Evolutionary conservation across 179 eudicot genomes (phyloP), one percentile per base, ranked within the genome.

Genomic region (Beta corolliflora): DNA sequence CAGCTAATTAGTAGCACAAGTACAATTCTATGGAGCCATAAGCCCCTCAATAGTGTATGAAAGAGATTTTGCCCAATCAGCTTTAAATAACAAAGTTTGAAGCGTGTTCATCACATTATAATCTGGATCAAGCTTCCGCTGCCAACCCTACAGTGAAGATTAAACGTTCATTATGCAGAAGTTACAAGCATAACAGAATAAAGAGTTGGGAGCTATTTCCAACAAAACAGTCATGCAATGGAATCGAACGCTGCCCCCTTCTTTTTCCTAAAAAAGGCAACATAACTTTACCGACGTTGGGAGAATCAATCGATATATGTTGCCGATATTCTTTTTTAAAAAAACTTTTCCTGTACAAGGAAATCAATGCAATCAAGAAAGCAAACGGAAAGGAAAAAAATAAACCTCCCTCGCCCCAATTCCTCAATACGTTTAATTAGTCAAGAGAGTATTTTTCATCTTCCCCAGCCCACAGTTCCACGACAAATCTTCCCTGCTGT

Each of bases 111-210:
- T 93, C 81, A 93, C 88, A 83, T 93, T 86, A 9, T 93, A 93
- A 55, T 92, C 93, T 3, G 97, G 97, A 83, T 93, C 97, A 18
- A 93, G 93, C 88, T 93, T 93, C 83, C 97, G 87, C 73, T 93
- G 97, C 97, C 97, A 93, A 75, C 97, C 97, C 97, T 93, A 56
- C 81, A 85, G 67, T 1, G 45, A 25, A 69, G 18, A 31, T 50
- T 16, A 25, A 74, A 74, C 45, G 29, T 13, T 10, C 68, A 64
- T 29, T 23, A 12, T 19, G 29, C 65, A 25, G 18, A 25, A 2
- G n/a, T 68, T 36, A 18, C 23, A 25, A 21, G 11, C 16, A 46
- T 21, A 6, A 6, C 3, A 66, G 45, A 41, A 41, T 63, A 19
- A 61, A 63, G 72, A 29, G 13, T n/a, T 21, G 23, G 4, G 7